Evolutionary conservation across 768 basidiomycete genomes (phyloP), one percentile per base, ranked within the genome.

Genomic region (Pholiota molesta): DNA sequence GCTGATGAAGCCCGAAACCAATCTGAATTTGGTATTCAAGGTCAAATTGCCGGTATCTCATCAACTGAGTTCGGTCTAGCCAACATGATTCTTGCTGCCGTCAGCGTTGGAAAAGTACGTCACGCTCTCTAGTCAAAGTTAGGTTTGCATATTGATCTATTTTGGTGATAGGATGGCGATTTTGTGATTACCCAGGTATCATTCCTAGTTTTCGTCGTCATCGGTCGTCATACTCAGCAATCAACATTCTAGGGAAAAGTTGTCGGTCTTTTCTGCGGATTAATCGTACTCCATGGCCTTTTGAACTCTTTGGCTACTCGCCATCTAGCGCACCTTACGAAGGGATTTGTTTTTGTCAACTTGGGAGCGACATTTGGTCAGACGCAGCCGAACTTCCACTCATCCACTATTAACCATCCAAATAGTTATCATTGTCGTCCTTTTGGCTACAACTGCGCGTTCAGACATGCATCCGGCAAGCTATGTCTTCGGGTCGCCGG

Each of bases 41-140:
- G 91, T 37, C 92, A 94, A 74, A 85, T 93, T 59, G 92, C 93
- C 13, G 94, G 94, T 29, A 79, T 94, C 53, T 90, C 93, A 7
- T 94, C 91, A 2, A 94, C 92, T 0, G 92, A 94, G 72, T 94
- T 92, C 69, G 92, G 92, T 28, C 80, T 92, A 21, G 81, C 89
- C 21, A 84, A 81, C 70, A 92, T 91, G 91, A 90, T 92, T 42
- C 83, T 89, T 79, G 86, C 87, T n/a, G 92, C 92, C 3, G 88
- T 88, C 35, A 82, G 80, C 19, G 73, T 91, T 52, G 86, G 82
- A 58, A 85, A 79, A 69, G 86, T 78, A 58, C 39, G 70, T 51
- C 61, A 63, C 21, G 60, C 26, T 28, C 37, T 52, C 21, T 9
- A 21, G 17, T 13, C 21, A 53, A 23, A 53, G 33, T 42, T 60